Conservation (phyloP, 2,329 filamentous ascomycete species). For the Hymenoscyphus fraxineus region DNA sequence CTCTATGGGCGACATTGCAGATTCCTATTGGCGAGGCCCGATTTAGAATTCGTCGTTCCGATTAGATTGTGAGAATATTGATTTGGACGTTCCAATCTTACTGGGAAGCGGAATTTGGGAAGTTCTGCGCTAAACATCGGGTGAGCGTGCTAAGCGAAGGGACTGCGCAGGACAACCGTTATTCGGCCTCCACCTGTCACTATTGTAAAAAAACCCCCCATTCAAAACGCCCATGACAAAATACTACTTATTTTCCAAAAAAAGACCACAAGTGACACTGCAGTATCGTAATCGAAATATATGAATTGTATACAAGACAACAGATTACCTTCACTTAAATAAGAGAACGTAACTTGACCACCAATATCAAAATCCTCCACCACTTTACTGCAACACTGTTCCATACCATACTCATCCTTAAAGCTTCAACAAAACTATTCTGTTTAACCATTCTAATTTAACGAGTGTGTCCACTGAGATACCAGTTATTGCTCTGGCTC, state of each 20-base stretch:
- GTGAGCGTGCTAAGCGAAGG: not conserved
- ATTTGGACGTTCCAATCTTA: no score
- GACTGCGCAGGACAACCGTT: not conserved
- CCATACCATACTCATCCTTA: constrained; percentile 2
- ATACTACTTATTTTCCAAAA: not conserved
- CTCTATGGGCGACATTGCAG: not conserved
- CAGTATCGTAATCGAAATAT: not conserved
- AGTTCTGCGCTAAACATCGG: not conserved
- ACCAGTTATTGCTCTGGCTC: not conserved
- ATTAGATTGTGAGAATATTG: not conserved
- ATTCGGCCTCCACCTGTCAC: not conserved
- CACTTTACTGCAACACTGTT: not conserved
- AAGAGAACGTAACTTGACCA: constrained; percentile 4
- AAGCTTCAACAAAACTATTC: not conserved
- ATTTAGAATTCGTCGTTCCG: not conserved
- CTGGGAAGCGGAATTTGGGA: no score
- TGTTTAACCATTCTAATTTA: constrained; percentile 7
- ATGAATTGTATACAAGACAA: constrained; percentile 8
- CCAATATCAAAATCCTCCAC: constrained; percentile 4
- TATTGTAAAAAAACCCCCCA: not conserved
- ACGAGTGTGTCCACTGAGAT: constrained; percentile 5
- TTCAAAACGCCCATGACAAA: not conserved
- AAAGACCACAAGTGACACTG: not conserved
- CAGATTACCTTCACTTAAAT: constrained; percentile 6
- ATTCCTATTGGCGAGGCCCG: not conserved